A percentile compares a stretch with the other conserved stretches of the same genome.
Evolutionary conservation across 2,329 filamentous ascomycete genomes (phyloP).

Genomic region (Drechslera avenae): DNA sequence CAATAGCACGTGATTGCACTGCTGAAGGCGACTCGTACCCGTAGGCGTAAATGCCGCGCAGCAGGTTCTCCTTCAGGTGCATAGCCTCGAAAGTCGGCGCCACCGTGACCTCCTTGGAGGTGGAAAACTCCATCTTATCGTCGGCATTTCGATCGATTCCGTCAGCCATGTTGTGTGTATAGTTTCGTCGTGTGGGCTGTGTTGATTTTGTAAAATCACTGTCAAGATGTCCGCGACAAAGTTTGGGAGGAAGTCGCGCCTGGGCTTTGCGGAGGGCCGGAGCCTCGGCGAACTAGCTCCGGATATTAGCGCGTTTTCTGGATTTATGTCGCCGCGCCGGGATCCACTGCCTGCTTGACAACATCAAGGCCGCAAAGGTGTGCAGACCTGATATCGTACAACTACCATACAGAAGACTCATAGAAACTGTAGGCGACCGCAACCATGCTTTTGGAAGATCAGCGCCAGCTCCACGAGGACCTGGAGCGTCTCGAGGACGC

Average conservation of each 20-base stretch:
- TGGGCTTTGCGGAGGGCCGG: constrained; percentile 22
- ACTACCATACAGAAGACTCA: constrained; percentile 22
- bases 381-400: constrained; percentile 19
- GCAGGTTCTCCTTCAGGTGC: constrained; percentile 95
- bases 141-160: constrained; percentile 90
- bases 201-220: constrained; percentile 5
- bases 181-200: not conserved
- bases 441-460: constrained; percentile 84
- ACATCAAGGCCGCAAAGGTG: constrained; percentile 30
- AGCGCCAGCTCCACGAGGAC: constrained; percentile 94
- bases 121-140: constrained; percentile 97
- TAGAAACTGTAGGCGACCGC: constrained; percentile 26
- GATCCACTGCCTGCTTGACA: constrained; percentile 19
- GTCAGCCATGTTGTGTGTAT: constrained; percentile 75
- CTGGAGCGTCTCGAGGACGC: constrained; percentile 94
- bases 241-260: constrained; percentile 26
- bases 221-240: constrained; percentile 22
- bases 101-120: constrained; percentile 95
- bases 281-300: constrained; percentile 20
- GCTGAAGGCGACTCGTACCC: constrained; percentile 98
- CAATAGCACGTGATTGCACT: constrained; percentile 96
- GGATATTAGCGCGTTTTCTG: constrained; percentile 20
- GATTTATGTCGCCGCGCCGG: constrained; percentile 21
- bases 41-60: constrained; percentile 97
- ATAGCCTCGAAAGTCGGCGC: constrained; percentile 76